phyloP scores from a whole-genome alignment of 2,329 filamentous ascomycete species.

The Fusarium falciforme region DNA sequence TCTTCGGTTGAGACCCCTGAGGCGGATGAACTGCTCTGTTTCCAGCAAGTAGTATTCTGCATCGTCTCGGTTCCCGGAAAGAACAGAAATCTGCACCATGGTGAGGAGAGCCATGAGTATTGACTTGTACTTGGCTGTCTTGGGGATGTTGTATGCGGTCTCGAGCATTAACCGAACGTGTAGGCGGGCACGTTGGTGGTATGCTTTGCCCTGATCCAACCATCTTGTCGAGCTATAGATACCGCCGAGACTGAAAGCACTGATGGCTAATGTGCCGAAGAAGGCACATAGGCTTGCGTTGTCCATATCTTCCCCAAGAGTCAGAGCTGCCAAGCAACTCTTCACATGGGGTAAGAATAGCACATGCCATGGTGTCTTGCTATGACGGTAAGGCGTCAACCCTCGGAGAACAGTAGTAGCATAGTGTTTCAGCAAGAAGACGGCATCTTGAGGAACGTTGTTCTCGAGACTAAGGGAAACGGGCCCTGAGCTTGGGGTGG shows the following conservation, averaged over 20 bases:
- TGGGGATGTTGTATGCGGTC: slow-evolving; percentile 25
- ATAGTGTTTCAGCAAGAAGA: slow-evolving; percentile 26
- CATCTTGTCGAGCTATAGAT: slow-evolving; percentile 17
- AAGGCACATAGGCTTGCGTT: slow-evolving; percentile 30
- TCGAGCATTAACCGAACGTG: slow-evolving; percentile 13
- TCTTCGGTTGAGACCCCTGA: slow-evolving; percentile 19
- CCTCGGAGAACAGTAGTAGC: slow-evolving; percentile 20
- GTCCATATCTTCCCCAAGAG: slow-evolving; percentile 21
- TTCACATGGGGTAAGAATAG: slow-evolving; percentile 25
- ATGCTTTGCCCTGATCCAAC: slow-evolving; percentile 16
- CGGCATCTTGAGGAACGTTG: slow-evolving; percentile 18
- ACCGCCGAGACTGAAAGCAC: slow-evolving; percentile 21
- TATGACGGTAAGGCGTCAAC: slow-evolving; percentile 28
- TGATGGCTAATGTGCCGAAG: slow-evolving; percentile 28
- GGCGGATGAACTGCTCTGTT: slow-evolving; percentile 30
- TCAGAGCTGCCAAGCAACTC: slow-evolving; percentile 23
- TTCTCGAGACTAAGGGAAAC: background rate
- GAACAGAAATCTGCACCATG: slow-evolving; percentile 23
- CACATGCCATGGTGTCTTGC: slow-evolving; percentile 34
- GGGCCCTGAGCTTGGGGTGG: background rate
- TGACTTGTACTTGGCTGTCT: slow-evolving; percentile 32
- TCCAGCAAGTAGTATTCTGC: slow-evolving; percentile 33
- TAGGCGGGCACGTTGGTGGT: slow-evolving; percentile 14
- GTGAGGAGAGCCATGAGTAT: slow-evolving; percentile 33
- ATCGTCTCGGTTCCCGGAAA: slow-evolving; percentile 18